Conservation (phyloP, 495 filamentous ascomycete genomes). For the Diplogelasinospora grovesii region DNA sequence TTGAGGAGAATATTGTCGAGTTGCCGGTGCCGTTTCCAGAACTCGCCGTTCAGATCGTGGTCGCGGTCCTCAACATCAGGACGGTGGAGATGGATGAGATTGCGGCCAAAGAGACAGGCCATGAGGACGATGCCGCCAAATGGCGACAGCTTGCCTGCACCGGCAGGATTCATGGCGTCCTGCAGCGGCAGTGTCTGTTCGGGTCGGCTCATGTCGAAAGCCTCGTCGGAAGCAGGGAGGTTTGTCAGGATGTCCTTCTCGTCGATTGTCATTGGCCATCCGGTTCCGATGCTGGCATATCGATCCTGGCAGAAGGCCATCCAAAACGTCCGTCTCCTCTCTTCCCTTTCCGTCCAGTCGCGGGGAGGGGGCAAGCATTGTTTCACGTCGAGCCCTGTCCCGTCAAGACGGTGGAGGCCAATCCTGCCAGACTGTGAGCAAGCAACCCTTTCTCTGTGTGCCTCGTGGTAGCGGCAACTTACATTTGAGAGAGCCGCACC, state of each 20-base stretch:
- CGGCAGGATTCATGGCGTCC: conserved; percentile 66
- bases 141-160: conserved; percentile 63
- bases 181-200: conserved; percentile 60
- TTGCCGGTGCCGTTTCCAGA: conserved; percentile 88
- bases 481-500: conserved; percentile 73
- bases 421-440: conserved; percentile 45
- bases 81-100: conserved; percentile 87
- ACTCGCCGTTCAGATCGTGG: conserved; percentile 84
- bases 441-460: not conserved
- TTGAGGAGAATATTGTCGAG: conserved; percentile 89
- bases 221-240: conserved; percentile 76
- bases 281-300: conserved; percentile 94
- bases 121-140: conserved; percentile 79
- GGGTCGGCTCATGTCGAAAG: conserved; percentile 74
- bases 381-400: conserved; percentile 82
- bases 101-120: conserved; percentile 87
- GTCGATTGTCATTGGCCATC: conserved; percentile 92
- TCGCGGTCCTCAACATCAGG: conserved; percentile 77
- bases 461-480: conserved; percentile 13
- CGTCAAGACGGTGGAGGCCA: conserved; percentile 85
- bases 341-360: conserved; percentile 92
- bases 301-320: conserved; percentile 83
- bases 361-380: conserved; percentile 76
- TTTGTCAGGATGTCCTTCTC: conserved; percentile 88
- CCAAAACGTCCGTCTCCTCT: conserved; percentile 90